Conservation (phyloP, 2,329 filamentous ascomycete genomes). For the Colletotrichum endophyticum region DNA sequence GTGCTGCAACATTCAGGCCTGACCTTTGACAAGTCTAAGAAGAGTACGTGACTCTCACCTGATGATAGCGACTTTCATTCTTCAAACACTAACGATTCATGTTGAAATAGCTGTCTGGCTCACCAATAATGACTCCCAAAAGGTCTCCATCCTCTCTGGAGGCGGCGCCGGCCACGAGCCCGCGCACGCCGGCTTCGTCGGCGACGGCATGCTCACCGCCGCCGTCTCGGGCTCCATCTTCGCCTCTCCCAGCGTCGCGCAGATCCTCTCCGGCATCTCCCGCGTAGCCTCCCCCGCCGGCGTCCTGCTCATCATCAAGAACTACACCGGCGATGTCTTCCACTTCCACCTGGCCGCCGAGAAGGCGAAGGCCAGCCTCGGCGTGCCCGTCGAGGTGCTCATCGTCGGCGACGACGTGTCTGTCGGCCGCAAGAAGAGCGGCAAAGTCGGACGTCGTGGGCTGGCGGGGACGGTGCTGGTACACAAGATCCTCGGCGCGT, state of each 20-base stretch:
- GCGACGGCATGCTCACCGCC: conserved; percentile 64
- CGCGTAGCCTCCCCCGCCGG: conserved; percentile 62
- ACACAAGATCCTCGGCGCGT: conserved; percentile 69
- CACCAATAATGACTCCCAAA: conserved; percentile 20
- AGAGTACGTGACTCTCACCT: conserved; percentile 22
- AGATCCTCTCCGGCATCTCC: conserved; percentile 63
- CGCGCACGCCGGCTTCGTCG: conserved; percentile 67
- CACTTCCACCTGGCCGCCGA: conserved; percentile 49
- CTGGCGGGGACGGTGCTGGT: conserved; percentile 71
- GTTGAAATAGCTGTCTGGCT: conserved; percentile 4
- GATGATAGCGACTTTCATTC: not conserved
- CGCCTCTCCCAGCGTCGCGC: conserved; percentile 66
- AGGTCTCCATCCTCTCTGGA: conserved; percentile 57
- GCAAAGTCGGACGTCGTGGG: conserved; percentile 70
- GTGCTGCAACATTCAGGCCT: conserved; percentile 55
- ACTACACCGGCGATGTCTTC: conserved; percentile 66
- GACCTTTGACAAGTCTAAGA: conserved; percentile 48
- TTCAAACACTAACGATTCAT: not conserved
- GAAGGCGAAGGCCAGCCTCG: conserved; percentile 27
- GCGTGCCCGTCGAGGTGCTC: conserved; percentile 5
- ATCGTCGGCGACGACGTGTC: conserved; percentile 68
- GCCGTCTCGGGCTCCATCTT: conserved; percentile 72
- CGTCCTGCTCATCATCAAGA: conserved; percentile 70
- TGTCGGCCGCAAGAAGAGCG: conserved; percentile 63
- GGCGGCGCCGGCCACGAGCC: conserved; percentile 68